Conservation (phyloP, 208 protist genomes). For the Trypanosomatidae sp. region DNA sequence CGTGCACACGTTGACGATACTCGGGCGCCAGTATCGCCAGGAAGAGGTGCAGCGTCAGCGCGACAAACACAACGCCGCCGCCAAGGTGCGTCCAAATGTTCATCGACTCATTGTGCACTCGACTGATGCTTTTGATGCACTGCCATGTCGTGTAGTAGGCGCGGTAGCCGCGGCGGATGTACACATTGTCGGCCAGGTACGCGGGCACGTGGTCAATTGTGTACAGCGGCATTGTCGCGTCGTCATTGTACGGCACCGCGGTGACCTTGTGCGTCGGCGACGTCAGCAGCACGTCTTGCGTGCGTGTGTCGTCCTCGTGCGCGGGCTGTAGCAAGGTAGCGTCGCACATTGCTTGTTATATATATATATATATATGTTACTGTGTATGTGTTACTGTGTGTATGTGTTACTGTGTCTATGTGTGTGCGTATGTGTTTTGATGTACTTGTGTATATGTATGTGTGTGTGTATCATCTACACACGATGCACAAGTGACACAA, state of each 20-base stretch:
- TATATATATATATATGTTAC: background rate
- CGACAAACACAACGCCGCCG: constrained; percentile 47
- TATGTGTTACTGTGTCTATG: background rate
- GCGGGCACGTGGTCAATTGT: constrained; percentile 13
- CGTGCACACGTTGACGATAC: constrained; percentile 3
- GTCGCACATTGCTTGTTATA: background rate
- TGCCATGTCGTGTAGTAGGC: constrained; percentile 37
- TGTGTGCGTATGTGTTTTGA: background rate
- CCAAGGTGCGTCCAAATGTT: constrained; percentile 79
- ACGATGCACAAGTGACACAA: too few species aligned
- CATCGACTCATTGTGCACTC: constrained; percentile 78
- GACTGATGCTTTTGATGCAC: constrained; percentile 48
- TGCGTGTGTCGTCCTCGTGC: background rate
- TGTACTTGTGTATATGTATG: background rate
- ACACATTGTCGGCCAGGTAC: constrained; percentile 31
- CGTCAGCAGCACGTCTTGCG: constrained; percentile 1
- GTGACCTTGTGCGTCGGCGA: constrained; percentile 6
- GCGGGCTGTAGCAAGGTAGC: background rate
- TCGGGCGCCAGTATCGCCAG: constrained; percentile 10
- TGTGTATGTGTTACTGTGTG: background rate
- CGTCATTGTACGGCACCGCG: constrained; percentile 10
- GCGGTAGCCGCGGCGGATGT: constrained; percentile 49
- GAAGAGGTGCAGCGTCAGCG: constrained; percentile 25
- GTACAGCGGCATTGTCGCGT: constrained; percentile 26
- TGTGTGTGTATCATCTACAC: too few species aligned